Base-by-base conservation (phyloP, 2,329 filamentous ascomycete species). In the Trichophyton simii region DNA sequence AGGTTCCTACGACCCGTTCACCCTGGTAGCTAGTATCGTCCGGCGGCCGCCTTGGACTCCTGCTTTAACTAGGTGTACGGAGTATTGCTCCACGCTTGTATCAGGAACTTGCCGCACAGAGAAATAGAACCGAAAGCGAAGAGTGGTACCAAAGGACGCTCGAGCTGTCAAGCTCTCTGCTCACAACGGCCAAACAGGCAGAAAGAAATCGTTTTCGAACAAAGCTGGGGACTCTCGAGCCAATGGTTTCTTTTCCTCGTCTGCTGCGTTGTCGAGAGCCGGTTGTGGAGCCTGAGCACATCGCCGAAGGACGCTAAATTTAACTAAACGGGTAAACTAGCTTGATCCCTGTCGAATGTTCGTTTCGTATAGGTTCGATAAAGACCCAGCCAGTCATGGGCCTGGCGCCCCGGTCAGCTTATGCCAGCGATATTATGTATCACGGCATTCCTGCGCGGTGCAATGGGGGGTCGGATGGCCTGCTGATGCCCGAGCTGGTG, bases 311-410 rank as follows among this genome's bases (percentile, higher is more conserved):
- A 20, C 52, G 34, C 52, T 55, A 55, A 55, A 55, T 55, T 55
- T 55, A 55, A 34, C 52, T 55, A 38, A 55, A 55, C 52, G 52
- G 52, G 52, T 55, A 55, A 55, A 20, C 52, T 55, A 55, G 52
- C 52, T 55, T 55, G 52, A 55, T 55, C 52, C 52, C 28, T 55
- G 52, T 36, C 28, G 52, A 36, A 36, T 55, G 34, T 34, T 36
- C 13, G 52, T 55, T 55, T 55, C 52, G 52, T 55, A 55, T 20
- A 36, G 52, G 52, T 55, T 44, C 52, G 52, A 55, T 36, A 36
- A 36, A 20, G 15, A 8, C 22, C 52, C 52, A 55, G 52, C 52
- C 25, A 55, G 52, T 5, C 28, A 31, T 31, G 28, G 28, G 28
- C 28, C 28, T 31, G 22, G 34, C 9, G 52, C 31, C 52, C 52